Conservation (phyloP, 192 early-diverging fungal species). For the Entomortierella beljakovae region DNA sequence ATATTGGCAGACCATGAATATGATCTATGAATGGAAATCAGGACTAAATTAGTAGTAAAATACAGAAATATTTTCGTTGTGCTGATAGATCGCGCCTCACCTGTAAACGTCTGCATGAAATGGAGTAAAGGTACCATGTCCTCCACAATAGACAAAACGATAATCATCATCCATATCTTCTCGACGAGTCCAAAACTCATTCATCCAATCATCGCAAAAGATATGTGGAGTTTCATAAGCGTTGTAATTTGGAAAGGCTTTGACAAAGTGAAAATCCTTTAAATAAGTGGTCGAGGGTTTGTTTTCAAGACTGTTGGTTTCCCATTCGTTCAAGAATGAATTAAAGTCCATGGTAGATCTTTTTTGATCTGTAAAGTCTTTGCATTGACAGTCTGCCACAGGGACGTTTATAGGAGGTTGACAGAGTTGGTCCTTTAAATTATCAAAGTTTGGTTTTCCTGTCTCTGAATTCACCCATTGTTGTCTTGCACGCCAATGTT, state of each 20-base stretch:
- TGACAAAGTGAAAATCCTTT: conserved; percentile 81
- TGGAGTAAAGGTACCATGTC: conserved; percentile 76
- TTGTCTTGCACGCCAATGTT: conserved; percentile 64
- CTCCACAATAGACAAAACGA: conserved; percentile 79
- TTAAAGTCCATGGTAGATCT: conserved; percentile 64
- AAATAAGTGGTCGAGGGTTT: conserved; percentile 57
- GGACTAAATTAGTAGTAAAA: not conserved
- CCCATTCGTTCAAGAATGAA: conserved; percentile 69
- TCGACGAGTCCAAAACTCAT: conserved; percentile 65
- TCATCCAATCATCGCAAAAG: conserved; percentile 79
- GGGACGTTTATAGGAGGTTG: conserved; percentile 50
- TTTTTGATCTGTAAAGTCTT: conserved; percentile 73
- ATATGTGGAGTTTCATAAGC: conserved; percentile 60
- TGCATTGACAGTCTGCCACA: conserved; percentile 70
- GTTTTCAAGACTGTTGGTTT: conserved; percentile 10
- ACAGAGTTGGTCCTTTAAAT: conserved; percentile 54
- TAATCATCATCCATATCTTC: conserved; percentile 69
- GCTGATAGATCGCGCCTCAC: conserved; percentile 49
- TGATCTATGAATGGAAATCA: conserved; percentile 52
- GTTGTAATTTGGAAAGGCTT: conserved; percentile 50
- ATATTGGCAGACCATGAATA: conserved; percentile 85
- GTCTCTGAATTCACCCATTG: conserved; percentile 63
- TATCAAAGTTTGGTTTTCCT: conserved; percentile 57
- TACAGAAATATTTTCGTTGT: conserved; percentile 39
- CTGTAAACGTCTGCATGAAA: conserved; percentile 83